Percentiles rank a stretch among this genome's conserved stretches.
phyloP scores from a whole-genome alignment of 192 early-diverging fungal genomes.

The Obelidium mucronatum region DNA sequence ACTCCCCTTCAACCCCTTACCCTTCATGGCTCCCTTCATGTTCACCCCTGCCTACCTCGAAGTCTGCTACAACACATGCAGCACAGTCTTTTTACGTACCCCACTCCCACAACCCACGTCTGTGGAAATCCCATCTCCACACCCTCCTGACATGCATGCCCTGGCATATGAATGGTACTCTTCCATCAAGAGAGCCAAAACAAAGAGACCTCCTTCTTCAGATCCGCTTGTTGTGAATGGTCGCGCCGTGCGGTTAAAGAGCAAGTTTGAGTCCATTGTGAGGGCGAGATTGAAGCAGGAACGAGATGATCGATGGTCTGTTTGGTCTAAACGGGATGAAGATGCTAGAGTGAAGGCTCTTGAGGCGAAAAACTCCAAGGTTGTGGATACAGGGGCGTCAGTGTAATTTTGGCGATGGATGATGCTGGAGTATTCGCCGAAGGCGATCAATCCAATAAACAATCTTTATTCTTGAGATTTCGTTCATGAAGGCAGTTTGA shows the following conservation, averaged over 20 bases:
- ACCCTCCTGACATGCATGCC: slow-evolving; percentile 86
- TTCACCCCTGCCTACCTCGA: slow-evolving; percentile 97
- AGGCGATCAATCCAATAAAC: too few relatives aligned
- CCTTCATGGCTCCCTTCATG: slow-evolving; percentile 82
- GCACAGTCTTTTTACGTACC: slow-evolving; percentile 83
- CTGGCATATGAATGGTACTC: slow-evolving; percentile 94
- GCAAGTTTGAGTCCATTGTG: slow-evolving; percentile 57
- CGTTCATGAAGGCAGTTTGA: too few relatives aligned
- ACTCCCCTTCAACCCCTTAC: slow-evolving; percentile 62
- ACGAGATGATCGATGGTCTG: not conserved
- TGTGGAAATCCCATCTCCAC: slow-evolving; percentile 94
- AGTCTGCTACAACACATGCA: slow-evolving; percentile 95
- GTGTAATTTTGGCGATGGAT: not conserved
- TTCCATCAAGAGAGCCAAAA: slow-evolving; percentile 51
- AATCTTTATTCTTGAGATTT: too few relatives aligned
- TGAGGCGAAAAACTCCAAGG: not conserved
- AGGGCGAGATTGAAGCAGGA: slow-evolving; percentile 45
- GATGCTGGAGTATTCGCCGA: too few relatives aligned
- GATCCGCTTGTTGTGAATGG: slow-evolving; percentile 50
- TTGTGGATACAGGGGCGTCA: not conserved
- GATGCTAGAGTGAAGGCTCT: slow-evolving; percentile 12
- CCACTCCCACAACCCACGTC: slow-evolving; percentile 84
- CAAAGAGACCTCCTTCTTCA: slow-evolving; percentile 32
- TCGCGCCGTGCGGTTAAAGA: slow-evolving; percentile 49
- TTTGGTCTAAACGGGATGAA: slow-evolving; percentile 22